These are phyloP conservation scores for Aspergillus tubingensis DNA, from an alignment of 2,329 filamentous ascomycete species.

Conservation along the genomic window DNA sequence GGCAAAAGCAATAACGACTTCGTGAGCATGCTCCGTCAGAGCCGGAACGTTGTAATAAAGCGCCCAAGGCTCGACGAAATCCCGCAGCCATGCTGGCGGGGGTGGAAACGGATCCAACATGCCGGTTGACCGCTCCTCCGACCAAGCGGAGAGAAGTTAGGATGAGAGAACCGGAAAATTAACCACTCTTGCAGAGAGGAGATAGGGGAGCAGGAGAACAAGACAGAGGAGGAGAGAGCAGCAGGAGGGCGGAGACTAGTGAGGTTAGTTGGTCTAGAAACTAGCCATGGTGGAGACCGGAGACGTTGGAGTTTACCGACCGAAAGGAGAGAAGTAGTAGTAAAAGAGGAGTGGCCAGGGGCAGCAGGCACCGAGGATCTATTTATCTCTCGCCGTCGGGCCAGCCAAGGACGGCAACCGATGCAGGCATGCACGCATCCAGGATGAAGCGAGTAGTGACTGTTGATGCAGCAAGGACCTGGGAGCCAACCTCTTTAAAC, in stretches of 20 bases:
- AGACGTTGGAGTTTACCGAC: neutral
- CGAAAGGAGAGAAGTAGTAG: neutral
- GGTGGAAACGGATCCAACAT: conserved; percentile 51
- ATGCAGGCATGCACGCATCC: neutral
- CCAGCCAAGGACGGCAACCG: neutral
- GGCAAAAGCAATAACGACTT: conserved; percentile 57
- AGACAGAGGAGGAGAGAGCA: conserved; percentile 11
- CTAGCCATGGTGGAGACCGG: conserved; percentile 1
- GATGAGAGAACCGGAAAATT: conserved; percentile 8
- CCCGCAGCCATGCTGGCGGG: conserved; percentile 54
- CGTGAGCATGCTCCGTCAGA: conserved; percentile 63
- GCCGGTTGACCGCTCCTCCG: conserved; percentile 21
- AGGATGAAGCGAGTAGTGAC: neutral
- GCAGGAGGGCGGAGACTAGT: conserved; percentile 6
- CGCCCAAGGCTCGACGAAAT: conserved; percentile 53
- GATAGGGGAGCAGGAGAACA: conserved; percentile 15
- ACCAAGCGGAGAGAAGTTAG: conserved; percentile 1
- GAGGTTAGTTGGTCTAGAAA: conserved; percentile 1
- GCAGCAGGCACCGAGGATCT: neutral
- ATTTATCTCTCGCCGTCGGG: conserved; percentile 2
- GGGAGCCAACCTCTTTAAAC: neutral
- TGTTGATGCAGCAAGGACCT: neutral
- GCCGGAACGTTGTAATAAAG: conserved; percentile 55
- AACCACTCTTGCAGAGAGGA: conserved; percentile 16
- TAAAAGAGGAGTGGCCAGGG: neutral